Evolutionary conservation across 2,329 filamentous ascomycete genomes (phyloP).

Genomic region (Pyrenochaeta sp.): DNA sequence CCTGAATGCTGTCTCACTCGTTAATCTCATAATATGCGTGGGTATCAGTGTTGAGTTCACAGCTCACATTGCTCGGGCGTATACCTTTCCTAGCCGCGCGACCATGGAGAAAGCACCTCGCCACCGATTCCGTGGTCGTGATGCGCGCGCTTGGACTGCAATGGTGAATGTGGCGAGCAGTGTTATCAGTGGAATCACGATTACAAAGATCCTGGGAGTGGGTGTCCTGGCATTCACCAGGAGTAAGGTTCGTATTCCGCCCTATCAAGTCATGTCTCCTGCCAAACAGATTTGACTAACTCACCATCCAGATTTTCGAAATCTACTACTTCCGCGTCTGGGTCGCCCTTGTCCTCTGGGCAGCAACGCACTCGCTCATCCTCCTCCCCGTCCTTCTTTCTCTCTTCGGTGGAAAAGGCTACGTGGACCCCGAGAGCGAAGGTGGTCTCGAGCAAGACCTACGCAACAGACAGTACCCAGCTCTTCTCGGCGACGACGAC

Average conservation of each 20-base stretch:
- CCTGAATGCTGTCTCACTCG: slow-evolving; percentile 91
- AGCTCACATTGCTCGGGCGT: slow-evolving; percentile 93
- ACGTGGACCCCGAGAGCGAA: slow-evolving; percentile 84
- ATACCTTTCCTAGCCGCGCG: slow-evolving; percentile 86
- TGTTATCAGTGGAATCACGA: slow-evolving; percentile 94
- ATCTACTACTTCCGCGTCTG: slow-evolving; percentile 99
- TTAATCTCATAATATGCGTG: slow-evolving; percentile 96
- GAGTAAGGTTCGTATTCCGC: slow-evolving; percentile 67
- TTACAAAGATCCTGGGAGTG: slow-evolving; percentile 94
- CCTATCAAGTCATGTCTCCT: not conserved
- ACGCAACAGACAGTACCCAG: slow-evolving; percentile 77
- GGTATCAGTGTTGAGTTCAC: slow-evolving; percentile 98
- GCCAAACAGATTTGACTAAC: not conserved
- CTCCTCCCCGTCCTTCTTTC: slow-evolving; percentile 91
- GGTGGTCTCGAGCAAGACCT: slow-evolving; percentile 91
- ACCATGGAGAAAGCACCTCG: slow-evolving; percentile 80
- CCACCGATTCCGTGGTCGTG: slow-evolving; percentile 78
- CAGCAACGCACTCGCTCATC: slow-evolving; percentile 84
- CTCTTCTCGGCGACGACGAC: slow-evolving; percentile 74
- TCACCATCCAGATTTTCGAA: slow-evolving; percentile 79
- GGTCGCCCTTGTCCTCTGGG: slow-evolving; percentile 89
- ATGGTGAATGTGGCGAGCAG: slow-evolving; percentile 93
- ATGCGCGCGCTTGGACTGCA: slow-evolving; percentile 89
- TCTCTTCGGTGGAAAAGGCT: slow-evolving; percentile 81
- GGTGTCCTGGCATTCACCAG: slow-evolving; percentile 91